phyloP scores from a whole-genome alignment of 108 stramenopile genomes.

The Epithemia pelagica region DNA sequence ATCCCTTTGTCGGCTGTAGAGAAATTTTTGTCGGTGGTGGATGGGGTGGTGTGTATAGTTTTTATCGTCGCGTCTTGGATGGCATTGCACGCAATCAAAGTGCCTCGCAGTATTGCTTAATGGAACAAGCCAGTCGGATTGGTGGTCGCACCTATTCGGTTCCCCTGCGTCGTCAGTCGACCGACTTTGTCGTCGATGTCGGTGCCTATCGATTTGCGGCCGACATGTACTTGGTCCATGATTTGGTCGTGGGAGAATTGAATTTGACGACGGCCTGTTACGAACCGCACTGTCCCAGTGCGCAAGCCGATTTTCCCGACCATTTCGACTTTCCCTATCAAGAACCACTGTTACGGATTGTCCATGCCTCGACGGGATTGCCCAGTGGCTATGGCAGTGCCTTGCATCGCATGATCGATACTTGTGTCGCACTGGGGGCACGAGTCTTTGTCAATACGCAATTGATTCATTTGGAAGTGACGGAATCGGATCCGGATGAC shows the following conservation, averaged over 20 bases:
- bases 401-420: slow-evolving; percentile 2
- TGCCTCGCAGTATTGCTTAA: neutral
- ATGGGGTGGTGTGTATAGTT: slow-evolving; percentile 11
- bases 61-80: slow-evolving; percentile 10
- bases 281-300: slow-evolving; percentile 8
- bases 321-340: neutral
- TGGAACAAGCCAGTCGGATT: slow-evolving; percentile 12
- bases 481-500: neutral
- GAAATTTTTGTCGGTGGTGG: slow-evolving; percentile 13
- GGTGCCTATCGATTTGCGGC: slow-evolving; percentile 13
- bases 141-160: slow-evolving; percentile 14
- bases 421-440: neutral
- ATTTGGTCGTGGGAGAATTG: slow-evolving; percentile 9
- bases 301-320: neutral
- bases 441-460: neutral
- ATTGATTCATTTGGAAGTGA: neutral
- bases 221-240: slow-evolving; percentile 9
- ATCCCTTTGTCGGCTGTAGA: neutral
- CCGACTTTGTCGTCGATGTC: slow-evolving; percentile 2
- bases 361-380: neutral
- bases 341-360: neutral
- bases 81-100: neutral
- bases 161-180: neutral
- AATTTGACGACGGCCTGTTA: slow-evolving; percentile 8
- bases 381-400: slow-evolving; percentile 6